Evolutionary conservation across 2,329 filamentous ascomycete species (phyloP), one percentile per base, ranked within the genome.

Genomic region (Pseudogymnoascus destructans): DNA sequence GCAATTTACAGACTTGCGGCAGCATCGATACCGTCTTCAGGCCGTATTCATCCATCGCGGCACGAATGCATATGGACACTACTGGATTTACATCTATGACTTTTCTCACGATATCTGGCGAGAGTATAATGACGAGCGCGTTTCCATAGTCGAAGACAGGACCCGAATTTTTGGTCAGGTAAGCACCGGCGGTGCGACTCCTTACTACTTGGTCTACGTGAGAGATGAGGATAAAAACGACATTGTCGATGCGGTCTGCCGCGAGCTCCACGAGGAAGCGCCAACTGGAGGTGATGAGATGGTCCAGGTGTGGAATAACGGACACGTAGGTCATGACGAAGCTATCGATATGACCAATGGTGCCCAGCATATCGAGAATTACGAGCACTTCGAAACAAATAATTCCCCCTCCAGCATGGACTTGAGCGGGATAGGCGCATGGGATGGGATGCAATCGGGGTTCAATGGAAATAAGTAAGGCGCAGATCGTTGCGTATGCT

Each of bases 21-120:
- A 81, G 23, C 75, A 88, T 52, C 80, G 85, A 9, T 98, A 97
- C 70, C 82, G 82, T 11, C 79, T 98, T 3, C 91, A 96, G 64
- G 89, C 92, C 0, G 87, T 96, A 30, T 95, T 98, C 67, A 92
- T 95, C 66, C 93, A 98, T 69, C 84, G 86, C 17, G 88, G 88
- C 30, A 77, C 64, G 25, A 78, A 85, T 38, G 79, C 77, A 46
- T 85, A 85, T 49, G 93, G 93, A 0, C 93, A 98, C 71, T 98
- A 97, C 73, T 96, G 89, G 85, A 89, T 96, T 46, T 96, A 91
- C 49, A 95, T 98, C 63, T 87, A 84, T 67, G 93, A 97, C 73
- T 95, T 95, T 70, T 80, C 85, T 63, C 80, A 82, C 52, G 74
- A 83, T 33, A 75, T 91, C 17, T 98, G 93, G 91, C 85, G 90